Evolutionary conservation across 805 yeast species (phyloP), one percentile per base, ranked within the genome.

Genomic region (Wickerhamiella sorbophila): DNA sequence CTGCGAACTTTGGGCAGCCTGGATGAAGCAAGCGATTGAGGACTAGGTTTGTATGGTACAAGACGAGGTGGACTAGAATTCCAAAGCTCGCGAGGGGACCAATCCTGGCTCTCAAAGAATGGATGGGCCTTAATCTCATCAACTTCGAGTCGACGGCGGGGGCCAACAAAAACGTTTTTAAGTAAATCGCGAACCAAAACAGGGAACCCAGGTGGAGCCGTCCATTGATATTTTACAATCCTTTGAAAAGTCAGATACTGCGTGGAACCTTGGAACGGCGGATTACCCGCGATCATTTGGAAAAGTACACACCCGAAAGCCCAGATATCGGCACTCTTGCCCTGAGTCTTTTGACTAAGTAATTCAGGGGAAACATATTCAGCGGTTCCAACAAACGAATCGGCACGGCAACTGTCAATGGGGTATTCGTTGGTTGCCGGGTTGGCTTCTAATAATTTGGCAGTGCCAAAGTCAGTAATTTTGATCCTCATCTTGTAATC

Each of bases 381-480:
- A 0, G 97, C 97, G 1, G 98, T 88, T 0, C 98, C 98, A 3
- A 88, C 97, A 65, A 88, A 91, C 0, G 96, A 86, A 4, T 56
- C 55, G 16, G 66, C 61, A 14, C 66, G 62, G 21, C 31, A 22
- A 29, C 58, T 63, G 22, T 62, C 67, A n/a, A 55, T 58, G 2
- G 61, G 63, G 42, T 56, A 57, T 12, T 46, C 48, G 8, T 51
- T 49, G 16, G 47, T 46, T 4, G 48, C 66, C 24, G 44, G 42
- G 19, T 51, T 50, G 21, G 44, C 39, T 24, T 72, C 73, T 14
- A 83, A 62, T 4, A 84, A 65, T 57, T 83, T 85, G 1, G 97
- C 98, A n/a, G 97, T 94, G 9, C 98, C 98, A 60, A 91, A 91
- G 62, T 91, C 98, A 1, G 97, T 91, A 43, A 91, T 78, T 72